phyloP scores from a whole-genome alignment of 768 basidiomycete genomes.

The Tricholoma furcatifolium region DNA sequence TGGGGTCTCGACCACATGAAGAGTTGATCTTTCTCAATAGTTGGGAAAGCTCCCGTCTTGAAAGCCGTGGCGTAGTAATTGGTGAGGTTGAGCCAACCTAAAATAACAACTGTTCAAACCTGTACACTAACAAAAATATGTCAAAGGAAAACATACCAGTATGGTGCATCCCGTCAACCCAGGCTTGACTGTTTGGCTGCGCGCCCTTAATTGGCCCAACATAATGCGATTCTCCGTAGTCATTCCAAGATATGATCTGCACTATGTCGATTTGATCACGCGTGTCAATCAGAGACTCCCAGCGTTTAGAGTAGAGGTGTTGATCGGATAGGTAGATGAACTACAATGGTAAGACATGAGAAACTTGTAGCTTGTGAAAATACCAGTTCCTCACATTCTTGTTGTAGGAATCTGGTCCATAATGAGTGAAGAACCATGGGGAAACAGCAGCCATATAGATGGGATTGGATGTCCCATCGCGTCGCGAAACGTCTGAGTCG shows the following conservation, averaged over 20 bases:
- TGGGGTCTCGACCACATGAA: conserved; percentile 74
- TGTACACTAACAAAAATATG: conserved; percentile 8
- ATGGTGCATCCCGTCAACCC: conserved; percentile 69
- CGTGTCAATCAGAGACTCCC: conserved; percentile 61
- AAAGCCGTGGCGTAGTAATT: conserved; percentile 68
- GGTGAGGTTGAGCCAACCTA: conserved; percentile 66
- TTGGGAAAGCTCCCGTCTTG: conserved; percentile 65
- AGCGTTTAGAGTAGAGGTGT: conserved; percentile 63
- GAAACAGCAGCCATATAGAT: conserved; percentile 56
- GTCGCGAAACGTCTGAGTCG: conserved; percentile 19
- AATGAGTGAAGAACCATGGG: conserved; percentile 83
- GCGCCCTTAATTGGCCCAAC: conserved; percentile 74
- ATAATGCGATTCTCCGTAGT: conserved; percentile 79
- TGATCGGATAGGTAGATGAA: conserved; percentile 68
- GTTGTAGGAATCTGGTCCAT: conserved; percentile 61
- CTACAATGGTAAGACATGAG: conserved; percentile 26
- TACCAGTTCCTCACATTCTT: conserved; percentile 63
- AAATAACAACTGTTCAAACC: conserved; percentile 8
- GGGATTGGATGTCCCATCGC: conserved; percentile 27
- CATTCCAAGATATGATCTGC: conserved; percentile 69
- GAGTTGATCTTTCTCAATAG: conserved; percentile 57
- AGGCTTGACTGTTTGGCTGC: conserved; percentile 69
- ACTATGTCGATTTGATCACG: conserved; percentile 60
- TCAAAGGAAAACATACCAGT: conserved; percentile 27
- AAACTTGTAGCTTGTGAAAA: neutral